Conservation (phyloP, 2,329 filamentous ascomycete species). For the Aspergillus brasiliensis region DNA sequence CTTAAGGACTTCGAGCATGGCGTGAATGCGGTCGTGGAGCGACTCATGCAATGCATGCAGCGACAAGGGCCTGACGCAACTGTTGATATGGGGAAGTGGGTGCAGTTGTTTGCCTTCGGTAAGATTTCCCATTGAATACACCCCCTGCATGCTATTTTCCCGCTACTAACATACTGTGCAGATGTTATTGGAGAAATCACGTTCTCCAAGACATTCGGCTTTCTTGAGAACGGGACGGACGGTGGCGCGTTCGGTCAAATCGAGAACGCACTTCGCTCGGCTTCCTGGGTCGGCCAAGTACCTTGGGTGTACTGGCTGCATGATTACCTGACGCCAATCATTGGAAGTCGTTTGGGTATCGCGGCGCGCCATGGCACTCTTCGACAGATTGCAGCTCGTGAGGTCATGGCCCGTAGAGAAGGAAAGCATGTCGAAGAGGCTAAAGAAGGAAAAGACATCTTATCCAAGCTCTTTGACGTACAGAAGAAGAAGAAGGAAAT, state of each 20-base stretch:
- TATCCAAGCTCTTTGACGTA: neutral
- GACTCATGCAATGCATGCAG: neutral
- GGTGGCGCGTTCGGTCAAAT: neutral
- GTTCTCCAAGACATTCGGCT: neutral
- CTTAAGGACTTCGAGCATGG: neutral
- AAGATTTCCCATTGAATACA: fast-evolving
- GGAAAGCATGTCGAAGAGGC: neutral
- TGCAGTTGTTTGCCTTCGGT: neutral
- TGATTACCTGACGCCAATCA: neutral
- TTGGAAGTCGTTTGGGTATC: neutral
- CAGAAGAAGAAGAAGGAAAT: slow-evolving; percentile 3
- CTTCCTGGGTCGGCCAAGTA: neutral
- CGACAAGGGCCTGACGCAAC: neutral
- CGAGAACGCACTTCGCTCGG: neutral
- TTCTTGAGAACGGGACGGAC: neutral
- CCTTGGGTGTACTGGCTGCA: neutral
- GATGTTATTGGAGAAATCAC: neutral
- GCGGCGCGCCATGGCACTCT: neutral
- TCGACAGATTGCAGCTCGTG: neutral
- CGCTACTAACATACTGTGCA: neutral
- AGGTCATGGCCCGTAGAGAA: neutral
- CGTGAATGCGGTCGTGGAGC: neutral
- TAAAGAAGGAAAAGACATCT: neutral
- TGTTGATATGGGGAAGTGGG: neutral
- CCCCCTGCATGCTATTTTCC: neutral